A percentile compares a stretch with the other conserved stretches of the same genome.
phyloP scores from a whole-genome alignment of 2,329 filamentous ascomycete genomes.

The Pestalotiopsis sp. region DNA sequence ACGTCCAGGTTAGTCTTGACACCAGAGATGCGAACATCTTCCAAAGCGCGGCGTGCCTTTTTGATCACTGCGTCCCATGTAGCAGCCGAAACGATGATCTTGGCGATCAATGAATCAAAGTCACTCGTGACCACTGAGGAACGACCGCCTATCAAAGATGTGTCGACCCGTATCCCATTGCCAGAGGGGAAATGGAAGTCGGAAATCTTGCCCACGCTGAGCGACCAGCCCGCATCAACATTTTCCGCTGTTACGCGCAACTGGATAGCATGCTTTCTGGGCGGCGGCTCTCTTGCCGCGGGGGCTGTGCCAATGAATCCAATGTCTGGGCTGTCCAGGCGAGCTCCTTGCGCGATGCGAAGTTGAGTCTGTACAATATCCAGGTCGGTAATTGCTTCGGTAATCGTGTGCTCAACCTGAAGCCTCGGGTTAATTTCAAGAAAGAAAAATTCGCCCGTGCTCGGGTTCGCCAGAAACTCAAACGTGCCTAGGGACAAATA shows the following conservation, averaged over 20 bases:
- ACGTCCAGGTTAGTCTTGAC: conserved; percentile 61
- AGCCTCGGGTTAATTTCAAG: conserved; percentile 63
- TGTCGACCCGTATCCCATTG: conserved; percentile 61
- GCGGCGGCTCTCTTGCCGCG: conserved; percentile 26
- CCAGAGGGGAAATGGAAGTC: conserved; percentile 57
- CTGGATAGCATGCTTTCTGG: conserved; percentile 52
- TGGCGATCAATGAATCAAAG: conserved; percentile 63
- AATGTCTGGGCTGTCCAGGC: conserved; percentile 39
- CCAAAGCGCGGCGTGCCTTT: conserved; percentile 58
- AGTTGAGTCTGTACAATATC: conserved; percentile 61
- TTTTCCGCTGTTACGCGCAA: conserved; percentile 62
- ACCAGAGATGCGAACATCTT: conserved; percentile 57
- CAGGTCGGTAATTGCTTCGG: conserved; percentile 54
- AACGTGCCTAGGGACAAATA: conserved; percentile 66
- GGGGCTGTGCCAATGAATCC: conserved; percentile 32
- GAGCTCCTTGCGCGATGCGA: conserved; percentile 52
- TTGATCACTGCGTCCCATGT: conserved; percentile 53
- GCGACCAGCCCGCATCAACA: conserved; percentile 51
- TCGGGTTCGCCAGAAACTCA: conserved; percentile 62
- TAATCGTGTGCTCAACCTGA: conserved; percentile 66
- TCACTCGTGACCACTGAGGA: conserved; percentile 52
- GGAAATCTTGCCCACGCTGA: conserved; percentile 63
- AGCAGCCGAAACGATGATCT: conserved; percentile 58
- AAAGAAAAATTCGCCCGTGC: conserved; percentile 55
- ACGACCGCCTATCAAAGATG: conserved; percentile 47